Evolutionary conservation across 2,329 filamentous ascomycete species (phyloP).

Genomic region (Cercospora sp.): DNA sequence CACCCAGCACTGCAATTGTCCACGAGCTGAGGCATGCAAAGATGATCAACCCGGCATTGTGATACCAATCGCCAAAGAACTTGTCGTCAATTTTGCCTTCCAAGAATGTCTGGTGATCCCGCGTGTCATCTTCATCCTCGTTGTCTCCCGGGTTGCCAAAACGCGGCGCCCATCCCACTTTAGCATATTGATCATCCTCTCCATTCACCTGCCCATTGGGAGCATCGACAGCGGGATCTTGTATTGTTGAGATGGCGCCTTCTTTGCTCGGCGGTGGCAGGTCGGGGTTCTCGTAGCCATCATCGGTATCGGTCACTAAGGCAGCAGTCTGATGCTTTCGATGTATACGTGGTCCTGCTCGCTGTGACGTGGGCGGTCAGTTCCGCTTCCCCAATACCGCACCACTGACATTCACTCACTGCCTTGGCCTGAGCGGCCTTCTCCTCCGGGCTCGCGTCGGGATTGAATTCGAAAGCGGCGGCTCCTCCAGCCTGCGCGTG

Average conservation of each 20-base stretch:
- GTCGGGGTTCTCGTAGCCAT: conserved; percentile 69
- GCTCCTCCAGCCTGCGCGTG: conserved; percentile 78
- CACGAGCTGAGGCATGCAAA: conserved; percentile 90
- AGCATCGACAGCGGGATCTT: conserved; percentile 46
- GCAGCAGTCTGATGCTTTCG: conserved; percentile 64
- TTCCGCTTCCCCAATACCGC: not conserved
- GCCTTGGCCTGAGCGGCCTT: conserved; percentile 78
- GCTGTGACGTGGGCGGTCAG: conserved; percentile 28
- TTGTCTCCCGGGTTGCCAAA: conserved; percentile 68
- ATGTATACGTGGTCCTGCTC: conserved; percentile 28
- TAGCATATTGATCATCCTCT: conserved; percentile 48
- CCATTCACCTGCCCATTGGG: conserved; percentile 53
- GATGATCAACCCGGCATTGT: conserved; percentile 90
- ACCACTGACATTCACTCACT: conserved; percentile 47
- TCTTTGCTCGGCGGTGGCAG: conserved; percentile 73
- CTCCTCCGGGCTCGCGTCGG: conserved; percentile 76
- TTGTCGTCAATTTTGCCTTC: conserved; percentile 83
- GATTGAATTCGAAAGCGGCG: conserved; percentile 81
- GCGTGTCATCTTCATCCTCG: conserved; percentile 61
- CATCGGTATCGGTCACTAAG: conserved; percentile 77
- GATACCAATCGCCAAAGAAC: conserved; percentile 97
- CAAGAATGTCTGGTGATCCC: conserved; percentile 85
- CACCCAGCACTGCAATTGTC: conserved; percentile 84
- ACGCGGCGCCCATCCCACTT: conserved; percentile 83
- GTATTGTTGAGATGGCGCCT: conserved; percentile 60